These are phyloP conservation scores for Anthracocystis panici-leucophaei DNA, from an alignment of 1,284 basidiomycete species.

Conservation along the genomic window DNA sequence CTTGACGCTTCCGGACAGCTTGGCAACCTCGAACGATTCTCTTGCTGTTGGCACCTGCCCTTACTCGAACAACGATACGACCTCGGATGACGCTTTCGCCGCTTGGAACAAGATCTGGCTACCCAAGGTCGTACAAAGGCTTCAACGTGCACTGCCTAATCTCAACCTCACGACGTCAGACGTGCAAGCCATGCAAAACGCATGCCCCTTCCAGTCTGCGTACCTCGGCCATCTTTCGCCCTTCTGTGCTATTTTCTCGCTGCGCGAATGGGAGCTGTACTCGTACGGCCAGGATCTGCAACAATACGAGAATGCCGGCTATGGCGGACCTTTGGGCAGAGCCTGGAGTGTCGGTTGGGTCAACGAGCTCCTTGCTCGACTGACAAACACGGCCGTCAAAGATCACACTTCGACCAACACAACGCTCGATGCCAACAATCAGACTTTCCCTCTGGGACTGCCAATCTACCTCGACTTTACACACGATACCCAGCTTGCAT, in stretches of 20 bases:
- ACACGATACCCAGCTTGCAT: conserved; percentile 24
- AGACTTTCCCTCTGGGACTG: conserved; percentile 13
- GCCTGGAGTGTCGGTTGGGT: conserved; percentile 33
- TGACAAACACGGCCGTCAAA: conserved; percentile 20
- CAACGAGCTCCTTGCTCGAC: conserved; percentile 31
- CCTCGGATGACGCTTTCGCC: conserved; percentile 22
- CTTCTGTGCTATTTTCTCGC: conserved; percentile 25
- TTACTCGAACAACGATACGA: conserved; percentile 23
- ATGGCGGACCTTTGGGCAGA: conserved; percentile 22
- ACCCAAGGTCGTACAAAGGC: conserved; percentile 13
- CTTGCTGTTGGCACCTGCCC: conserved; percentile 25
- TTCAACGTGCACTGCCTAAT: conserved; percentile 17
- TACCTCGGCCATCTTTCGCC: conserved; percentile 24
- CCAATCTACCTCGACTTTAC: conserved; percentile 30
- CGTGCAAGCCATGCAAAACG: conserved; percentile 32
- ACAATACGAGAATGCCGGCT: conserved; percentile 23
- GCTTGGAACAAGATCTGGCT: conserved; percentile 31
- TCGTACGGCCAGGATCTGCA: conserved; percentile 35
- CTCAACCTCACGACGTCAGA: conserved; percentile 24
- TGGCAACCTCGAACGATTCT: conserved; percentile 14
- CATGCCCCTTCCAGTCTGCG: conserved; percentile 29
- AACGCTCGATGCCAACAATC: conserved; percentile 17
- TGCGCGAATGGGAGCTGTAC: conserved; percentile 26
- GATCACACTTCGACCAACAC: conserved; percentile 28
- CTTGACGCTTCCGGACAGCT: conserved; percentile 23